These are phyloP conservation scores for Cynanchum wilfordii DNA, from an alignment of 257 asterid species.

Conservation along the genomic window DNA sequence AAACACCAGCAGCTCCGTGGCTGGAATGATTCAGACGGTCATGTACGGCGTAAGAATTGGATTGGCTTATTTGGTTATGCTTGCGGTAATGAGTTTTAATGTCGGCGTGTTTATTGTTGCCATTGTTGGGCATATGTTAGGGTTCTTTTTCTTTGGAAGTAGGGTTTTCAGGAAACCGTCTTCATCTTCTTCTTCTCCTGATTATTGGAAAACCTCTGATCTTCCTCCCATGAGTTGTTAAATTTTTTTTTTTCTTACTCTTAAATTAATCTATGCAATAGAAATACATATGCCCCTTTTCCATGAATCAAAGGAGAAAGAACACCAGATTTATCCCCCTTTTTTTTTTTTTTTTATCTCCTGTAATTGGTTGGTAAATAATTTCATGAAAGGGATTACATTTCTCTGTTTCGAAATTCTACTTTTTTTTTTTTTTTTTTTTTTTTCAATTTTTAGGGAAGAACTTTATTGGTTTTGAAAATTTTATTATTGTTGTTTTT, in stretches of 20 bases:
- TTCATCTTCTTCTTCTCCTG: background rate
- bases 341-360: too few species aligned
- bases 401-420: too few species aligned
- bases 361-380: too few species aligned
- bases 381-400: too few species aligned
- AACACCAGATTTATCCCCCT: too few species aligned
- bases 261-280: too few species aligned
- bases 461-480: too few species aligned
- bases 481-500: too few species aligned
- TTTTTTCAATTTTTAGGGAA: too few species aligned
- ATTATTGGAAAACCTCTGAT: conserved; percentile 36
- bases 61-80: conserved; percentile 66
- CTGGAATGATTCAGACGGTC: conserved; percentile 42
- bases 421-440: too few species aligned
- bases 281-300: too few species aligned
- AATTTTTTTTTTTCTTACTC: background rate
- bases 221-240: conserved; percentile 52
- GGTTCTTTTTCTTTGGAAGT: conserved; percentile 62
- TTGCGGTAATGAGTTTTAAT: conserved; percentile 78
- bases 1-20: conserved; percentile 16
- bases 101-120: conserved; percentile 63
- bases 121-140: conserved; percentile 52
- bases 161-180: conserved; percentile 30
- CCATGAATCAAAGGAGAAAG: too few species aligned
- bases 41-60: conserved; percentile 49